phyloP scores from a whole-genome alignment of 495 filamentous ascomycete genomes.

The Hypoxylon rickii region DNA sequence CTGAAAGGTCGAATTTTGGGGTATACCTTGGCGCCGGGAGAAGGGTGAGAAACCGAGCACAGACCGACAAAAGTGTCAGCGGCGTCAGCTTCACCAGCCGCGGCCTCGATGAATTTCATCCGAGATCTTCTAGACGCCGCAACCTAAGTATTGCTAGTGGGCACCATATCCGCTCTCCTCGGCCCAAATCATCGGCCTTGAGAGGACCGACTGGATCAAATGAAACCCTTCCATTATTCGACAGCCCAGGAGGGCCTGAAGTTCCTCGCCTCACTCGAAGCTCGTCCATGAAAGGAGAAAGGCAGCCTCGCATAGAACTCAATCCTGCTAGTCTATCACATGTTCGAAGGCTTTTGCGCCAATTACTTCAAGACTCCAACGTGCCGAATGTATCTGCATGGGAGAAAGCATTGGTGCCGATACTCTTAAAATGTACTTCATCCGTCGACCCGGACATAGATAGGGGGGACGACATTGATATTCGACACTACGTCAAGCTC shows the following conservation, averaged over 20 bases:
- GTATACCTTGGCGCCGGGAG: constrained; percentile 65
- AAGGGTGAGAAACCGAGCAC: constrained; percentile 68
- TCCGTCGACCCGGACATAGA: constrained; percentile 93
- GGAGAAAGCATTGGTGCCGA: constrained; percentile 91
- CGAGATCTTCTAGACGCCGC: constrained; percentile 64
- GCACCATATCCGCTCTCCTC: constrained; percentile 70
- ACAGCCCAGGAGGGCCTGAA: constrained; percentile 40
- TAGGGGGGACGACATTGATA: constrained; percentile 91
- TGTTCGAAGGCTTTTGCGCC: constrained; percentile 79
- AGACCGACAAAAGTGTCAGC: constrained; percentile 69
- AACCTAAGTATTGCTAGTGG: constrained; percentile 78
- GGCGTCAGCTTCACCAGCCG: constrained; percentile 66
- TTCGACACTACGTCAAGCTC: constrained; percentile 97
- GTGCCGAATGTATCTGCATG: constrained; percentile 75
- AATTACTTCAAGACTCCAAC: constrained; percentile 77
- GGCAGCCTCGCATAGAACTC: constrained; percentile 75
- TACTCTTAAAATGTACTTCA: constrained; percentile 87
- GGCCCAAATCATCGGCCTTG: constrained; percentile 52
- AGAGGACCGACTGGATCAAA: constrained; percentile 49
- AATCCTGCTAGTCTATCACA: constrained; percentile 87
- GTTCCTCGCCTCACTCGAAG: constrained; percentile 72
- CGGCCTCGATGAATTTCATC: constrained; percentile 58
- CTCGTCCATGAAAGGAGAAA: constrained; percentile 80
- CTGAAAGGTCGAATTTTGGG: constrained; percentile 53
- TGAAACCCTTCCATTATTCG: constrained; percentile 47